Evolutionary conservation across 306 rosid species (phyloP).

Genomic region (Parietaria judaica): DNA sequence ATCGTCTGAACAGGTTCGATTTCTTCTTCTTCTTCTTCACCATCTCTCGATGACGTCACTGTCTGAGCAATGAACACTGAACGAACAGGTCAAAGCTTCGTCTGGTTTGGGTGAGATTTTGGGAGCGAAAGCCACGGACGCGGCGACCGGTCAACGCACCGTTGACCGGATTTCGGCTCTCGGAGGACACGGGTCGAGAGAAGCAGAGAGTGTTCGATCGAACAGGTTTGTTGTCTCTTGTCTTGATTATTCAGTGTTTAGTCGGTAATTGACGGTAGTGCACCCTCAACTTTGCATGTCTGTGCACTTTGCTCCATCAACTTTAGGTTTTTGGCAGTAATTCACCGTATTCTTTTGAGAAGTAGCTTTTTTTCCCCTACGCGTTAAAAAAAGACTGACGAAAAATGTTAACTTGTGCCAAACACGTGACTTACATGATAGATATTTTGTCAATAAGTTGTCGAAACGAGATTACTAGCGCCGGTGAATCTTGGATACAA

Average conservation of each 20-base stretch:
- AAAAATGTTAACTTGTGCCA: too few species aligned
- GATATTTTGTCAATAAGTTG: too few species aligned
- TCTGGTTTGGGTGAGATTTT: slow-evolving; percentile 1
- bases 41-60: not conserved
- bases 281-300: too few species aligned
- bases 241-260: not conserved
- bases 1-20: slow-evolving; percentile 18
- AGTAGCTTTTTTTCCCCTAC: too few species aligned
- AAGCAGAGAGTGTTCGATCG: slow-evolving; percentile 6
- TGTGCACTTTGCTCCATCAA: too few species aligned
- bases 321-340: too few species aligned
- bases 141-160: slow-evolving; percentile 1
- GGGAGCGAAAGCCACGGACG: not conserved
- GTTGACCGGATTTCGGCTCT: slow-evolving; percentile 3
- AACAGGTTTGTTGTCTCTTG: not conserved
- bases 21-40: not conserved
- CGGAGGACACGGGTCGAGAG: not conserved
- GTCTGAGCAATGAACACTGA: not conserved
- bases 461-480: too few species aligned
- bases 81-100: not conserved
- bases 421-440: too few species aligned
- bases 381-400: too few species aligned
- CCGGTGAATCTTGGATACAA: too few species aligned
- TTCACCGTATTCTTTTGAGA: too few species aligned
- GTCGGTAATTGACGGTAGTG: too few species aligned